Evolutionary conservation across 768 basidiomycete genomes (phyloP).

Genomic region (Tylopilus intermedius): DNA sequence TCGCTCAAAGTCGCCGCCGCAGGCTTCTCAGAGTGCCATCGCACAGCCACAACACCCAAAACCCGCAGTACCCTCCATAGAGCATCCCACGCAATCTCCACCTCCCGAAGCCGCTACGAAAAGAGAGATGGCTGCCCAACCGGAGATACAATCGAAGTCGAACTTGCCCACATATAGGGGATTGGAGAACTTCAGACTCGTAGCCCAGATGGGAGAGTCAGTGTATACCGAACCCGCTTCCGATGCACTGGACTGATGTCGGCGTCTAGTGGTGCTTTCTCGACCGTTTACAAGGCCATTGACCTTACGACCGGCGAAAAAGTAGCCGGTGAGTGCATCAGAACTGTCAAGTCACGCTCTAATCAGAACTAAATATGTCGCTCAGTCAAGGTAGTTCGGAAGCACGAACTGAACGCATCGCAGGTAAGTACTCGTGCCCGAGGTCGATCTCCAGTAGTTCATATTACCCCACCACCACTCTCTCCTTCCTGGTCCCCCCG

Average conservation of each 20-base stretch:
- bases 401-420: constrained; percentile 83
- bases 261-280: constrained; percentile 79
- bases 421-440: constrained; percentile 61
- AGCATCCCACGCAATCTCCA: constrained; percentile 33
- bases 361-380: constrained; percentile 10
- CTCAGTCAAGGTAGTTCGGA: constrained; percentile 89
- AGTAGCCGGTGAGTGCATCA: constrained; percentile 62
- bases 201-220: constrained; percentile 92
- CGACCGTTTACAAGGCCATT: constrained; percentile 93
- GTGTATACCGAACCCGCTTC: constrained; percentile 30
- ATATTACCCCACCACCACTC: constrained; percentile 17
- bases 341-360: neutral
- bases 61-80: constrained; percentile 31
- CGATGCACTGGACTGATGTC: constrained; percentile 13
- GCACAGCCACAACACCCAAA: constrained; percentile 37
- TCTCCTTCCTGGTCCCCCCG: constrained; percentile 20
- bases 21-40: constrained; percentile 18
- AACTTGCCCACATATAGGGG: constrained; percentile 86
- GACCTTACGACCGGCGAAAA: constrained; percentile 70
- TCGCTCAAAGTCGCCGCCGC: constrained; percentile 12
- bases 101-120: constrained; percentile 14
- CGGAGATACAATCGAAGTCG: constrained; percentile 67
- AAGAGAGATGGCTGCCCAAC: constrained; percentile 47
- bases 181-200: constrained; percentile 69
- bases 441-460: constrained; percentile 23